phyloP scores from a whole-genome alignment of 116 monocot genomes.

The Cymodocea nodosa region DNA sequence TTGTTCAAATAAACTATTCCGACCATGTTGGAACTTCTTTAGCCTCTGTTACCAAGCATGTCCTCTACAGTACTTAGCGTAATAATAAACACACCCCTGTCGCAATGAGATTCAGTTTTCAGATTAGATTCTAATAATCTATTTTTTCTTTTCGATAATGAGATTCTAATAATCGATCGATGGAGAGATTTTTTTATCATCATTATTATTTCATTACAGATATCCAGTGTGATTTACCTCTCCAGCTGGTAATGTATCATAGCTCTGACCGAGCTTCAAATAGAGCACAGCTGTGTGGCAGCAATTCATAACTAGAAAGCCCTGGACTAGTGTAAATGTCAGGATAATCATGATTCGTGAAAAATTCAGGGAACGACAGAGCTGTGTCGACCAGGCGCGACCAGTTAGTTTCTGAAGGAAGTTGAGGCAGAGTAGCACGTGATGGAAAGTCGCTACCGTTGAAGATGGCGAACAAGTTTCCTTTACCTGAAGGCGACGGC shows the following conservation, averaged over 20 bases:
- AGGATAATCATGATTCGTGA: conserved; percentile 23
- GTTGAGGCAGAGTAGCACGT: conserved; percentile 33
- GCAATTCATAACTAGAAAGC: conserved; percentile 40
- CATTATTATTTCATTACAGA: too few species aligned
- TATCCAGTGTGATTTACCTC: too few species aligned
- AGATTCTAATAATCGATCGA: too few species aligned
- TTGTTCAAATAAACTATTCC: too few species aligned
- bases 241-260: background rate
- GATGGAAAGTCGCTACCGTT: conserved; percentile 34
- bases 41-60: too few species aligned
- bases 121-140: too few species aligned
- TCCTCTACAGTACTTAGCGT: too few species aligned
- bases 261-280: conserved; percentile 62
- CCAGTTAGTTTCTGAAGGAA: conserved; percentile 39
- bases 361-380: conserved; percentile 61
- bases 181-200: too few species aligned
- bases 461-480: conserved; percentile 53
- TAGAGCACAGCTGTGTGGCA: conserved; percentile 57
- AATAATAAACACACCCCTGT: too few species aligned
- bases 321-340: conserved; percentile 15
- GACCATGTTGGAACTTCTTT: too few species aligned
- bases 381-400: conserved; percentile 60
- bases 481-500: conserved; percentile 13
- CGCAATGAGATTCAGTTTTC: too few species aligned
- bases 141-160: too few species aligned